These are phyloP conservation scores for Teratosphaeria pseudoeucalypti DNA, from an alignment of 2,329 filamentous ascomycete genomes.

Conservation along the genomic window DNA sequence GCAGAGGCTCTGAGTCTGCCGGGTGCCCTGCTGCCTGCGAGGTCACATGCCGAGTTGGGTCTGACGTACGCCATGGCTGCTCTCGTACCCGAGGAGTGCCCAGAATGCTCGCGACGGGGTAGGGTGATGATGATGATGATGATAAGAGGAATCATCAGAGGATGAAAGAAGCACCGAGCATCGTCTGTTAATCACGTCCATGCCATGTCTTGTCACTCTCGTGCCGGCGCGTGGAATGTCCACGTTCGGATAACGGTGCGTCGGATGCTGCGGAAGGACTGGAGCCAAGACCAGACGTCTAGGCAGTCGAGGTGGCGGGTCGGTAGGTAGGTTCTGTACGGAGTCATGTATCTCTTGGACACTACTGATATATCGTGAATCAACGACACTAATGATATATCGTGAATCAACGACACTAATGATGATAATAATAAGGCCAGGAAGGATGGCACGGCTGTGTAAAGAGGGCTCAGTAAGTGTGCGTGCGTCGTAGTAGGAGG, in stretches of 20 bases:
- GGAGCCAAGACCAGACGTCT: too few species aligned
- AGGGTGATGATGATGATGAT: too few species aligned
- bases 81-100: not conserved
- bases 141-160: not conserved
- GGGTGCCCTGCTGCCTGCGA: not conserved
- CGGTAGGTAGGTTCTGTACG: too few species aligned
- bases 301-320: too few species aligned
- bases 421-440: too few species aligned
- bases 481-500: too few species aligned
- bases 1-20: not conserved
- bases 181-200: not conserved
- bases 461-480: too few species aligned
- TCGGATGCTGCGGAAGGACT: not conserved
- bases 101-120: too few species aligned
- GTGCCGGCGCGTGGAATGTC: not conserved
- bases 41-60: not conserved
- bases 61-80: not conserved
- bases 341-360: too few species aligned
- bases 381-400: not conserved
- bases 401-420: not conserved
- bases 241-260: not conserved
- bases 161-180: not conserved
- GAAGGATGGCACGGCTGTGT: too few species aligned
- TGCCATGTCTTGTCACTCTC: not conserved
- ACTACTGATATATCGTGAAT: not conserved